phyloP scores from a whole-genome alignment of 1,139 yeast genomes.

The Sporopachydermia cereana region DNA sequence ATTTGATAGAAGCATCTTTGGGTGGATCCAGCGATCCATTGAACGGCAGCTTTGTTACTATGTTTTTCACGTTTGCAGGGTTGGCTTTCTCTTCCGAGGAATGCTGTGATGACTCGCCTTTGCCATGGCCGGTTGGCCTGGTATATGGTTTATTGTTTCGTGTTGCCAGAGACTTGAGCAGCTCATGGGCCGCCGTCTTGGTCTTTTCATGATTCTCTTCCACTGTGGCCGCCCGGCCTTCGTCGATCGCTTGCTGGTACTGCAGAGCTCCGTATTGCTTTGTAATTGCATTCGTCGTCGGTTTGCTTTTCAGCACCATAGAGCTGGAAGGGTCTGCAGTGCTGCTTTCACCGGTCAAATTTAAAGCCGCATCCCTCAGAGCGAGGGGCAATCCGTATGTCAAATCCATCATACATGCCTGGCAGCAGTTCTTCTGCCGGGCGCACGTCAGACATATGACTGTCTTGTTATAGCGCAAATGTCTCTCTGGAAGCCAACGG shows the following conservation, averaged over 20 bases:
- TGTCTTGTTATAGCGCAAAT: conserved; percentile 16
- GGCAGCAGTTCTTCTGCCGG: conserved; percentile 71
- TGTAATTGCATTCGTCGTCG: conserved; percentile 32
- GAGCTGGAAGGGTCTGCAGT: conserved; percentile 32
- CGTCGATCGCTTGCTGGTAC: conserved; percentile 30
- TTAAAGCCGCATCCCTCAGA: conserved; percentile 70
- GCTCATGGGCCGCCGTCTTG: conserved; percentile 26
- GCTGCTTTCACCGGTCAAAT: conserved; percentile 47
- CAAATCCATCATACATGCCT: conserved; percentile 73
- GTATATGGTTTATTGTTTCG: conserved; percentile 9
- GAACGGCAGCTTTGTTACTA: conserved; percentile 47
- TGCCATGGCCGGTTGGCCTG: conserved; percentile 10
- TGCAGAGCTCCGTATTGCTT: conserved; percentile 42
- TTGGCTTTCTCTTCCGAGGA: conserved; percentile 19
- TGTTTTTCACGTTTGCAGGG: conserved; percentile 34
- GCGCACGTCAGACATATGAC: conserved; percentile 67
- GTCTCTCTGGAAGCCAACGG: conserved; percentile 43
- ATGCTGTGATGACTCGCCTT: conserved; percentile 7
- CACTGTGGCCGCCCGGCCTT: conserved; percentile 25
- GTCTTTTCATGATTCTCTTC: conserved; percentile 20
- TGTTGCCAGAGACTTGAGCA: conserved; percentile 30
- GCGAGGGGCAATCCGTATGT: conserved; percentile 69
- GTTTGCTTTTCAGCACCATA: conserved; percentile 11
- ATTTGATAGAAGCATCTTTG: conserved; percentile 29
- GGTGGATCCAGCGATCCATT: conserved; percentile 40